Conservation (phyloP, 495 filamentous ascomycete genomes). For the Annulohypoxylon nitens region DNA sequence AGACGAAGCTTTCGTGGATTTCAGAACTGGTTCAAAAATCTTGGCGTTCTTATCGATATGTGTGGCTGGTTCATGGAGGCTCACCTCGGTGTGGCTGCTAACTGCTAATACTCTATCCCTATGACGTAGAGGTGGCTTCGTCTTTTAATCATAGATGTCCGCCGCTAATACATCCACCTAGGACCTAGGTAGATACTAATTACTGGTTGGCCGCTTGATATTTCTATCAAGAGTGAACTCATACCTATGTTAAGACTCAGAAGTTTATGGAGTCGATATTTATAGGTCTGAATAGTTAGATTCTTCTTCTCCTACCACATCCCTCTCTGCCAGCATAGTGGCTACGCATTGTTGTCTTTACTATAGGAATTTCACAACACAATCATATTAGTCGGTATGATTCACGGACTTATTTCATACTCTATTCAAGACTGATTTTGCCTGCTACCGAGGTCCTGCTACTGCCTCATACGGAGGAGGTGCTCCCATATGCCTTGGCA, state of each 20-base stretch:
- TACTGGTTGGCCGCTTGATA: no score
- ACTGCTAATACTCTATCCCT: background rate
- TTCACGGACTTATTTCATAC: background rate
- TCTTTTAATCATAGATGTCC: background rate
- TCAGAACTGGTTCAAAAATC: slow-evolving; percentile 1
- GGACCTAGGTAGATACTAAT: no score
- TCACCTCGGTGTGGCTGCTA: background rate
- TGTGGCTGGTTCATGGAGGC: slow-evolving; percentile 17
- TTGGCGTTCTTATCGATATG: slow-evolving; percentile 7
- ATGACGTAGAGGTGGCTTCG: slow-evolving; percentile 26
- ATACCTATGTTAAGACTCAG: no score
- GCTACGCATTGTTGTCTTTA: background rate
- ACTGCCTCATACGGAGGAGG: slow-evolving; percentile 30
- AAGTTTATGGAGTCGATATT: no score
- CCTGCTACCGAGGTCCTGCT: background rate
- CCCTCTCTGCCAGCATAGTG: no score
- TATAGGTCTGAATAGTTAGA: no score
- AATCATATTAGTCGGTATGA: background rate
- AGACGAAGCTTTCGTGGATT: slow-evolving; percentile 40
- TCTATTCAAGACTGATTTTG: background rate
- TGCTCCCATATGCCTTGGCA: background rate
- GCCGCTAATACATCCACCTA: background rate
- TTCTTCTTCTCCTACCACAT: no score
- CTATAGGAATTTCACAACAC: background rate
- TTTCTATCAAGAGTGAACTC: no score